Evolutionary conservation across 2,329 filamentous ascomycete species (phyloP).

Genomic region (Tolypocladium pustulatum): DNA sequence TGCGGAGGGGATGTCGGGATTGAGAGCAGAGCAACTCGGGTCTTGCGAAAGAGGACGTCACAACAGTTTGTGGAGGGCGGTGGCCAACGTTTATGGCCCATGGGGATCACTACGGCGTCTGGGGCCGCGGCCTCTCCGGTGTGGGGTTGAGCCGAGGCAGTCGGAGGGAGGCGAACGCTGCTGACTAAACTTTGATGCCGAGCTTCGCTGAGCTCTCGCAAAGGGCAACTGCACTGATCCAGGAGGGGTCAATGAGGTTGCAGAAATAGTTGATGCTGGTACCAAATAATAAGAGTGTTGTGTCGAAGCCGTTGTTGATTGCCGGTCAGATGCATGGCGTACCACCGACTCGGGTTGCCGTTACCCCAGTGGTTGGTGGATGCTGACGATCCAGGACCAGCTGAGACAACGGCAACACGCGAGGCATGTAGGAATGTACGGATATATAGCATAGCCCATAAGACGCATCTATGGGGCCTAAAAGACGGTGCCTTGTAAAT

Average conservation of each 20-base stretch:
- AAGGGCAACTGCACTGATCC: too few species aligned
- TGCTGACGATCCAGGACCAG: background rate
- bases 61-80: background rate
- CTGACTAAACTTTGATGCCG: slow-evolving; percentile 4
- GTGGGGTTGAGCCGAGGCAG: slow-evolving; percentile 22
- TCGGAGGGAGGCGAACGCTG: slow-evolving; percentile 1
- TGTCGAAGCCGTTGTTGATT: background rate
- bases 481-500: background rate
- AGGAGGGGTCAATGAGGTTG: background rate
- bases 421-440: too few species aligned
- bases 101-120: slow-evolving; percentile 8
- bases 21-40: background rate
- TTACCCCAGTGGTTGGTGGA: background rate
- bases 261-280: background rate
- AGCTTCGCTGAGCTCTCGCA: background rate
- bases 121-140: slow-evolving; percentile 5
- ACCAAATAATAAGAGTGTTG: background rate
- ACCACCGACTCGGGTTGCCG: background rate
- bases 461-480: background rate
- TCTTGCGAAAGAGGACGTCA: background rate
- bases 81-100: slow-evolving; percentile 4
- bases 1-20: background rate
- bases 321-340: background rate
- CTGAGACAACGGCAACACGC: background rate
- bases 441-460: background rate